Percentiles rank a stretch among this genome's conserved stretches.
Evolutionary conservation across 345 rosid genomes (phyloP).

Genomic region (Hibiscus tridactylites): DNA sequence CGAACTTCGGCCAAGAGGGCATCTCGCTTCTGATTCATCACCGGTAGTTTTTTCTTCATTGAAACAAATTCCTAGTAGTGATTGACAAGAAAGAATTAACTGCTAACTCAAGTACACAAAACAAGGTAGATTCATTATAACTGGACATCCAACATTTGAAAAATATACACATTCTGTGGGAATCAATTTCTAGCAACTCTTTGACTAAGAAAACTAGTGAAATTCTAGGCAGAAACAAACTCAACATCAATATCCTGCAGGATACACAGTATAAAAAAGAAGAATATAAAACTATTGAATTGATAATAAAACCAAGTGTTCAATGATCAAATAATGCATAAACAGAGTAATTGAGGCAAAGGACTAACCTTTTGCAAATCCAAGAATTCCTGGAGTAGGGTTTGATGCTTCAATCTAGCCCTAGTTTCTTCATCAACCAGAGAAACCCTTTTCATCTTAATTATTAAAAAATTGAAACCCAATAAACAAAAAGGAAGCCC

Average conservation of each 20-base stretch:
- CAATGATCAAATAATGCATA: neutral
- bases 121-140: neutral
- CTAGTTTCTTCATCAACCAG: conserved; percentile 12
- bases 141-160: neutral
- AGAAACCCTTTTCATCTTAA: conserved; percentile 20
- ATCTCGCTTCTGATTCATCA: conserved; percentile 26
- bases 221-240: conserved; percentile 7
- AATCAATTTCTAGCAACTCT: no score
- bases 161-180: no score
- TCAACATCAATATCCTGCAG: neutral
- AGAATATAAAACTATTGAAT: neutral
- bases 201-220: neutral
- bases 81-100: conserved; percentile 5
- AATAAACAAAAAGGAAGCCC: neutral
- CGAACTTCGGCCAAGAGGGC: conserved; percentile 35
- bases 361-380: conserved; percentile 33
- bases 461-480: conserved; percentile 14
- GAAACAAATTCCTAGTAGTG: conserved; percentile 31
- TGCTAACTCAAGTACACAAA: neutral
- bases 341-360: neutral
- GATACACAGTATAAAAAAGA: neutral
- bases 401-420: conserved; percentile 24
- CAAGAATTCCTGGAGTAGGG: conserved; percentile 26
- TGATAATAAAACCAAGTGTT: neutral
- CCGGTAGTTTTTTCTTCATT: conserved; percentile 29